A percentile compares a stretch with the other conserved stretches of the same genome.
Conservation (phyloP, 148 eudicot genomes). For the Cornus controversa region DNA sequence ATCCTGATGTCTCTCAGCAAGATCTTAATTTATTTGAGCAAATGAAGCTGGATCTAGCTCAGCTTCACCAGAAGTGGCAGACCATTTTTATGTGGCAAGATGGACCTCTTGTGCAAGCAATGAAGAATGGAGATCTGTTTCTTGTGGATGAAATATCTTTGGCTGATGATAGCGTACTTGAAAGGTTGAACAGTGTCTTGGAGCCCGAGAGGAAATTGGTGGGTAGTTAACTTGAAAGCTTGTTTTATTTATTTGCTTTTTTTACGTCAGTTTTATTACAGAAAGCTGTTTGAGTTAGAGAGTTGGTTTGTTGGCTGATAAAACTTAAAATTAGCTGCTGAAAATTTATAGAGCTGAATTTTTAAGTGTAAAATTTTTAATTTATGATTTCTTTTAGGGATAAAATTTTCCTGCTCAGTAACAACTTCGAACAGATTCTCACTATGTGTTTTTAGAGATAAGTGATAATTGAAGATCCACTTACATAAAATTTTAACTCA, state of each 20-base stretch:
- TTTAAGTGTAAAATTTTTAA: too few relatives aligned
- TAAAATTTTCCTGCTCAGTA: too few relatives aligned
- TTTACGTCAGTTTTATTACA: background rate
- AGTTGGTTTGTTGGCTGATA: too few relatives aligned
- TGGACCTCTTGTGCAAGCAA: slow-evolving; percentile 93
- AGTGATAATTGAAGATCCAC: too few relatives aligned
- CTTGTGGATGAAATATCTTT: slow-evolving; percentile 98
- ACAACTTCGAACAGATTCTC: too few relatives aligned
- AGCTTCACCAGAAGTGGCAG: slow-evolving; percentile 80
- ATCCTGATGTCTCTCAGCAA: slow-evolving; percentile 41
- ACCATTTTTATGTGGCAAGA: slow-evolving; percentile 92
- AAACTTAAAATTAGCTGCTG: too few relatives aligned
- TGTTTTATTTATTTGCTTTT: background rate
- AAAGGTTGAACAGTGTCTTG: slow-evolving; percentile 92
- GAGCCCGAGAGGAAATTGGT: slow-evolving; percentile 98
- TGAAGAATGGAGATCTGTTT: slow-evolving; percentile 82
- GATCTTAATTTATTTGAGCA: slow-evolving; percentile 51
- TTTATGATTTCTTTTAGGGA: too few relatives aligned
- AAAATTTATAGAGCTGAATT: too few relatives aligned
- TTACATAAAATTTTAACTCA: too few relatives aligned
- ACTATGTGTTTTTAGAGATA: too few relatives aligned
- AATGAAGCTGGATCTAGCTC: slow-evolving; percentile 38
- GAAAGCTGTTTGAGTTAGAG: slow-evolving; percentile 1
- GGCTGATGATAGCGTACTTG: slow-evolving; percentile 98
- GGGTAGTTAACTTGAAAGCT: slow-evolving; percentile 18